phyloP scores from a whole-genome alignment of 208 protist genomes.

The Wallacemonas sp. region DNA sequence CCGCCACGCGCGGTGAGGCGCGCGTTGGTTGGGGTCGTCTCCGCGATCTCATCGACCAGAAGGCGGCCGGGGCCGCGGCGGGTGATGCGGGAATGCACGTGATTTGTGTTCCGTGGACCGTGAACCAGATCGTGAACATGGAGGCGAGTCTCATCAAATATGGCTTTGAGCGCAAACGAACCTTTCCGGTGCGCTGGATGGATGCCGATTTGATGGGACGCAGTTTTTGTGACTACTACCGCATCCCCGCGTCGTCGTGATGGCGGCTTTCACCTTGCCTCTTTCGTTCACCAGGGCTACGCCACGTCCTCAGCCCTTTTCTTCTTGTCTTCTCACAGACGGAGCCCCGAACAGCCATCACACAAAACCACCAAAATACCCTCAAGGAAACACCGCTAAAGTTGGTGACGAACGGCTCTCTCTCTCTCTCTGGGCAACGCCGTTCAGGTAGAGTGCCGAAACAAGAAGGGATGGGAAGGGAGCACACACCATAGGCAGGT shows the following conservation, averaged over 20 bases:
- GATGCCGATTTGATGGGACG: constrained; percentile 74
- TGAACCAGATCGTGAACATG: constrained; percentile 85
- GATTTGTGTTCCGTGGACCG: constrained; percentile 83
- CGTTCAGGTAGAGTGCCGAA: too few species aligned
- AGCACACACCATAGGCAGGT: too few species aligned
- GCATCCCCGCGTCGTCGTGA: constrained; percentile 13
- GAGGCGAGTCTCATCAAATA: constrained; percentile 86
- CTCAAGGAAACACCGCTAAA: too few species aligned
- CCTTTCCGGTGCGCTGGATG: constrained; percentile 79
- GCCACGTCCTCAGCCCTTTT: neutral
- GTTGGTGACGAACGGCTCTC: too few species aligned
- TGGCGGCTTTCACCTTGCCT: neutral
- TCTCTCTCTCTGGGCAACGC: too few species aligned
- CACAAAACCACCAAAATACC: too few species aligned
- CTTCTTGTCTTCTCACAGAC: constrained; percentile 23
- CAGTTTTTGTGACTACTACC: constrained; percentile 77
- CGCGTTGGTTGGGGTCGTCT: constrained; percentile 73
- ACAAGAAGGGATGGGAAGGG: too few species aligned
- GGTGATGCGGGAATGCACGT: constrained; percentile 32
- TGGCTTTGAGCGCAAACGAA: constrained; percentile 62
- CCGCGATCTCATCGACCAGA: constrained; percentile 63
- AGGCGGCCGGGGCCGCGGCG: neutral
- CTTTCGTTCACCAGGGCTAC: neutral
- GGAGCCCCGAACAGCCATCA: constrained; percentile 1
- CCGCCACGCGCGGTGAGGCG: constrained; percentile 79